Evolutionary conservation across 2,329 filamentous ascomycete species (phyloP).

Genomic region (Colletotrichum higginsianum): DNA sequence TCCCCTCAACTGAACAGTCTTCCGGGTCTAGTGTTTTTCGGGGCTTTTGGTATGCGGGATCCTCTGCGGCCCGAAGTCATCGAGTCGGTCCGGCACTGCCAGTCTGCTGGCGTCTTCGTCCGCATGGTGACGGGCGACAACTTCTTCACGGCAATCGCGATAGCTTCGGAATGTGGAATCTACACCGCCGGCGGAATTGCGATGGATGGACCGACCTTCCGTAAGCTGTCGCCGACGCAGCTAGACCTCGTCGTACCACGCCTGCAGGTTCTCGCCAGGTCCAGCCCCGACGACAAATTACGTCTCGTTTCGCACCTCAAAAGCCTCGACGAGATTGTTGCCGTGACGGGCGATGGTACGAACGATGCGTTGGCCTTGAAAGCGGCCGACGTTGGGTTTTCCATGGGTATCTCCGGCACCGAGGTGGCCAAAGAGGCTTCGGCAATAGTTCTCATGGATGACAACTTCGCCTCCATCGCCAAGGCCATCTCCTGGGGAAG

Average conservation of each 20-base stretch:
- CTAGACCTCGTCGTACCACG: slow-evolving; percentile 72
- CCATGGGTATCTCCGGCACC: slow-evolving; percentile 74
- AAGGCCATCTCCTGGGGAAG: slow-evolving; percentile 75
- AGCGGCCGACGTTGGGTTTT: slow-evolving; percentile 74
- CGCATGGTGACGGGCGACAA: slow-evolving; percentile 65
- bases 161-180: slow-evolving; percentile 82
- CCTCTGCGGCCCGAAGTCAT: slow-evolving; percentile 61
- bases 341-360: slow-evolving; percentile 74
- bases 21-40: slow-evolving; percentile 62
- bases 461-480: slow-evolving; percentile 73
- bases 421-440: slow-evolving; percentile 75
- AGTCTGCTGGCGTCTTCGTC: slow-evolving; percentile 61
- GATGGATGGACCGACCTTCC: slow-evolving; percentile 79
- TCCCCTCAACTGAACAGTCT: slow-evolving; percentile 40
- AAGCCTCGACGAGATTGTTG: slow-evolving; percentile 71
- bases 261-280: slow-evolving; percentile 76
- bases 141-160: slow-evolving; percentile 79
- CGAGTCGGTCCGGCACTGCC: slow-evolving; percentile 57
- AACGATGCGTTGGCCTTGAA: slow-evolving; percentile 74
- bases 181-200: slow-evolving; percentile 70
- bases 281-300: slow-evolving; percentile 77
- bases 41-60: slow-evolving; percentile 67
- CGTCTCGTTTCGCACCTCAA: slow-evolving; percentile 74
- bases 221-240: slow-evolving; percentile 71
- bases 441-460: slow-evolving; percentile 73